Conservation (phyloP, 1,284 basidiomycete species). For the Papiliotrema laurentii region DNA sequence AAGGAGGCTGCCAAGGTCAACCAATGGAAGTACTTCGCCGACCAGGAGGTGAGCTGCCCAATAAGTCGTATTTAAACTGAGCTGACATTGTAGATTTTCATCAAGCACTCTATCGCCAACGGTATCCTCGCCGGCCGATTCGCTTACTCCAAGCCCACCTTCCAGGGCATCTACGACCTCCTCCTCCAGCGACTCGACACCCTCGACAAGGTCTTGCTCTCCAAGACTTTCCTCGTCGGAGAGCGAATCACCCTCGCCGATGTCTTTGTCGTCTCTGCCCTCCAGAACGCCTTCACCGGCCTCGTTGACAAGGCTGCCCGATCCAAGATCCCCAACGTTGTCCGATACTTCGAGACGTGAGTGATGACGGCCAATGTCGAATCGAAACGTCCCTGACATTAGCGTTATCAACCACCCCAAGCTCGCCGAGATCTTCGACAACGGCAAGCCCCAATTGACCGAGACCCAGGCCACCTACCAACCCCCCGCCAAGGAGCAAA, state of each 20-base stretch:
- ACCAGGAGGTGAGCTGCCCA: slow-evolving; percentile 54
- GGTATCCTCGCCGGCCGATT: slow-evolving; percentile 47
- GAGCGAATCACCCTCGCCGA: slow-evolving; percentile 95
- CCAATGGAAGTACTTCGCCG: slow-evolving; percentile 64
- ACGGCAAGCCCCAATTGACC: slow-evolving; percentile 56
- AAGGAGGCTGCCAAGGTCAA: slow-evolving; percentile 62
- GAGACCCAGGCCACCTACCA: slow-evolving; percentile 70
- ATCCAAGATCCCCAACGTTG: slow-evolving; percentile 66
- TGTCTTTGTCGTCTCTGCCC: slow-evolving; percentile 61
- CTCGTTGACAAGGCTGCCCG: slow-evolving; percentile 65
- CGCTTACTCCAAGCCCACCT: slow-evolving; percentile 60
- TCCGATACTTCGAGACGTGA: slow-evolving; percentile 75
- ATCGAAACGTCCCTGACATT: slow-evolving; percentile 3
- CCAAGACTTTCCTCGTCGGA: slow-evolving; percentile 84
- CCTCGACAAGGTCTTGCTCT: slow-evolving; percentile 69
- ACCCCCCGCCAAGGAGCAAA: slow-evolving; percentile 59
- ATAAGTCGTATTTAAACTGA: not conserved
- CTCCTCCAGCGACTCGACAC: slow-evolving; percentile 36
- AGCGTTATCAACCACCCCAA: slow-evolving; percentile 72
- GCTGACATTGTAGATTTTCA: slow-evolving; percentile 29
- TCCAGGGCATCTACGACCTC: slow-evolving; percentile 31
- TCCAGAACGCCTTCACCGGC: slow-evolving; percentile 52
- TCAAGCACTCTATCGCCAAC: slow-evolving; percentile 45
- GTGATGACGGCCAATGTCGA: slow-evolving; percentile 9
- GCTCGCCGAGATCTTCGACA: slow-evolving; percentile 60